A percentile compares a stretch with the other conserved stretches of the same genome.
These are phyloP conservation scores for Metschnikowia aberdeeniae DNA, from an alignment of 805 yeast species.

Conservation along the genomic window DNA sequence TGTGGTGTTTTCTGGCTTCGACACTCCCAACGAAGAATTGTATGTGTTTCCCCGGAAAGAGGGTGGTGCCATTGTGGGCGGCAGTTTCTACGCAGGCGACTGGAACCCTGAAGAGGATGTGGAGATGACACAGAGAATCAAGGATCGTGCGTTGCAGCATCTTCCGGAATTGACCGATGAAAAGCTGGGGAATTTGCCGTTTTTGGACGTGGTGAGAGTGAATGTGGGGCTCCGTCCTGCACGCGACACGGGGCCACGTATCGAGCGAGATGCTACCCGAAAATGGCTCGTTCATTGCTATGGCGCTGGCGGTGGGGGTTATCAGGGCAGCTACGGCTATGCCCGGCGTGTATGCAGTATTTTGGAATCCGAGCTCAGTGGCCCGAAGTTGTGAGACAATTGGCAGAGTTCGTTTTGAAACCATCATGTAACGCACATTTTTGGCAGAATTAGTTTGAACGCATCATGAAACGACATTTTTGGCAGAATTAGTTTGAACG, in stretches of 20 bases:
- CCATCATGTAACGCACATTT: too few species aligned
- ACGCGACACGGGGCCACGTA: slow-evolving; percentile 33
- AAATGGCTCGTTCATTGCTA: slow-evolving; percentile 55
- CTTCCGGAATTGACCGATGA: slow-evolving; percentile 36
- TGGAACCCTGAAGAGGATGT: slow-evolving; percentile 26
- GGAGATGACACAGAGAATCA: slow-evolving; percentile 45
- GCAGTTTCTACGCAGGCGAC: slow-evolving; percentile 28
- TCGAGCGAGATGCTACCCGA: slow-evolving; percentile 26
- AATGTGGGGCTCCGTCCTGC: slow-evolving; percentile 39
- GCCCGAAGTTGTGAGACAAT: slow-evolving; percentile 1
- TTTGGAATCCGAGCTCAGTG: background rate
- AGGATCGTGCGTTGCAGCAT: slow-evolving; percentile 40
- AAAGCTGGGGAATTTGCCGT: slow-evolving; percentile 23
- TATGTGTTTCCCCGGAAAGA: slow-evolving; percentile 69
- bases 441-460: too few species aligned
- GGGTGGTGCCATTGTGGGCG: slow-evolving; percentile 61
- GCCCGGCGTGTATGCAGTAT: slow-evolving; percentile 28
- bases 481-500: too few species aligned
- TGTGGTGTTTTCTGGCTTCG: slow-evolving; percentile 34
- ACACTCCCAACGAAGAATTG: slow-evolving; percentile 40
- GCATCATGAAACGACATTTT: too few species aligned
- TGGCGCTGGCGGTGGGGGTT: slow-evolving; percentile 45
- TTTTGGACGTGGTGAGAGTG: slow-evolving; percentile 29
- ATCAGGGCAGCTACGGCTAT: slow-evolving; percentile 65
- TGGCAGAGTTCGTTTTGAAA: background rate